Evolutionary conservation across 2,329 filamentous ascomycete species (phyloP).

Genomic region (Claviceps africana): DNA sequence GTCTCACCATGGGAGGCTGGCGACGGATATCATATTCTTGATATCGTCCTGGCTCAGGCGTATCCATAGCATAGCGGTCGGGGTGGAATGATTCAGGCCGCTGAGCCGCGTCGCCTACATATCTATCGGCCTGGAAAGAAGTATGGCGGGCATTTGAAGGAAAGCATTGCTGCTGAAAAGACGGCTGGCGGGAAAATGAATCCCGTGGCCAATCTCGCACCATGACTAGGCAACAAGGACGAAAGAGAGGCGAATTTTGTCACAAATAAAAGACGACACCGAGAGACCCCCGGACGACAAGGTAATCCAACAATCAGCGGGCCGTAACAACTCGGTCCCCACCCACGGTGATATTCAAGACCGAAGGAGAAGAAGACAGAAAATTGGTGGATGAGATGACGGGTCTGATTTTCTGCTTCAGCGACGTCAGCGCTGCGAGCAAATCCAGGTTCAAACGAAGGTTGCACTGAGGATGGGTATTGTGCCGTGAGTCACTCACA

Average conservation of each 20-base stretch:
- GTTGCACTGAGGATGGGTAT: neutral
- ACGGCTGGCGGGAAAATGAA: conserved; percentile 21
- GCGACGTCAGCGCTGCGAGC: neutral
- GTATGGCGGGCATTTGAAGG: conserved; percentile 15
- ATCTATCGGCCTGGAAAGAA: conserved; percentile 17
- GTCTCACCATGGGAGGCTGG: conserved; percentile 26
- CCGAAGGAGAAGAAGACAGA: neutral
- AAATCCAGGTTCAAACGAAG: neutral
- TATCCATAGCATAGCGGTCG: conserved; percentile 17
- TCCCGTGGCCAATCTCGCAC: conserved; percentile 28
- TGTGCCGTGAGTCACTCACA: neutral
- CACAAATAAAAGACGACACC: neutral
- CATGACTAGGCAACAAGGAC: conserved; percentile 16
- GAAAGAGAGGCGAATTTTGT: neutral
- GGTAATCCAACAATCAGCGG: neutral
- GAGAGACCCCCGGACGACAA: neutral
- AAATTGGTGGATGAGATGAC: neutral
- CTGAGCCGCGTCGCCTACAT: conserved; percentile 13
- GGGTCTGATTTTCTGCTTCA: neutral
- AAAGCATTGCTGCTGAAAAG: conserved; percentile 13
- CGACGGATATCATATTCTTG: conserved; percentile 22
- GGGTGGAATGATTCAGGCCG: conserved; percentile 18
- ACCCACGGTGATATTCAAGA: neutral
- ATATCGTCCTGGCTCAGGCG: conserved; percentile 20
- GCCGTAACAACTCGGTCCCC: neutral